Percentiles rank a stretch among this genome's conserved stretches.
Conservation (phyloP, 768 basidiomycete species). For the Dacryopinax spathularia region DNA sequence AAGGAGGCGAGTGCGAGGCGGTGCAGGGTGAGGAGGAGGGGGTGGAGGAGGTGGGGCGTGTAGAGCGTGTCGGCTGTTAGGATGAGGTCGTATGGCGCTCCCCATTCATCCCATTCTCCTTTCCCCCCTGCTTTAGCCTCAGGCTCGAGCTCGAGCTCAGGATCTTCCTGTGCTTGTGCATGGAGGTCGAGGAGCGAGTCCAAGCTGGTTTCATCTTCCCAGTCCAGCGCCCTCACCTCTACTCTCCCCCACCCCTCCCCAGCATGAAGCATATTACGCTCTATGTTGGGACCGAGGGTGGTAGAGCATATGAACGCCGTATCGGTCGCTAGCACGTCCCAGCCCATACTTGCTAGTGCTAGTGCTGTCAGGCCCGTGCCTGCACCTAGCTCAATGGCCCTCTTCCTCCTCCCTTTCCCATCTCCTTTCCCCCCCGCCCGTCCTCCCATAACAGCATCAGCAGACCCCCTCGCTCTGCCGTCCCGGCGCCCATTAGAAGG, state of each 20-base stretch:
- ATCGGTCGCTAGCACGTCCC: slow-evolving; percentile 67
- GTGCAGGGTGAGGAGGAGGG: slow-evolving; percentile 6
- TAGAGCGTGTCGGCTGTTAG: slow-evolving; percentile 77
- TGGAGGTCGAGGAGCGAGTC: slow-evolving; percentile 52
- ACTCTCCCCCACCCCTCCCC: slow-evolving; percentile 26
- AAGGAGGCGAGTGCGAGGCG: background rate
- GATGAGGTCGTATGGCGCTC: slow-evolving; percentile 60
- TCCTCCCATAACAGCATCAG: no score
- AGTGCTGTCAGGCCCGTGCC: slow-evolving; percentile 70
- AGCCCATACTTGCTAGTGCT: slow-evolving; percentile 51
- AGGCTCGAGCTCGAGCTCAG: slow-evolving; percentile 9
- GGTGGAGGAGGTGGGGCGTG: slow-evolving; percentile 43
- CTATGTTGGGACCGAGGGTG: slow-evolving; percentile 51
- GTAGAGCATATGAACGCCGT: slow-evolving; percentile 44
- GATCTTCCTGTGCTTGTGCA: slow-evolving; percentile 42
- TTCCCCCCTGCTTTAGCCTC: background rate
- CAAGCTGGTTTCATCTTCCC: slow-evolving; percentile 38
- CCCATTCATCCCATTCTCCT: slow-evolving; percentile 19
- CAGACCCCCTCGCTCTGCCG: background rate
- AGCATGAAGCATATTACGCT: slow-evolving; percentile 29
- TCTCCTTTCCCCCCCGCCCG: no score
- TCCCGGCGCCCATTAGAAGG: background rate
- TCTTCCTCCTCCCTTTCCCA: slow-evolving; percentile 23
- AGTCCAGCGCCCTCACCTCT: slow-evolving; percentile 9
- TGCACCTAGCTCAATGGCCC: slow-evolving; percentile 64